Evolutionary conservation across 1,284 basidiomycete species (phyloP).

Genomic region (Microbotryum saponariae): DNA sequence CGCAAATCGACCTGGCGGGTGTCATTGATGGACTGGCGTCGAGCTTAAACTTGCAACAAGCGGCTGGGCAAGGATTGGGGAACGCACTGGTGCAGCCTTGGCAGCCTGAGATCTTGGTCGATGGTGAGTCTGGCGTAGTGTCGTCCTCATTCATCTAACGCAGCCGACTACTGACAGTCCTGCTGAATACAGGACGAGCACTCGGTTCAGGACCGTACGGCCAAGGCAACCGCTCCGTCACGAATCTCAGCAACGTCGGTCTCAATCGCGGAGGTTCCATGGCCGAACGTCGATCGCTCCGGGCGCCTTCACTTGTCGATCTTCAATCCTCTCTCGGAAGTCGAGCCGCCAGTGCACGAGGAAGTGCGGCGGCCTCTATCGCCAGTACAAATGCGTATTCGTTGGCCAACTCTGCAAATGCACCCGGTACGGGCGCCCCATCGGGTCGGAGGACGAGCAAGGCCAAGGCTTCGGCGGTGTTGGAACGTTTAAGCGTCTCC

Average conservation of each 20-base stretch:
- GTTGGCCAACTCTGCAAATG: neutral
- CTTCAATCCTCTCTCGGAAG: conserved; percentile 9
- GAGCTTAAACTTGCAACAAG: conserved; percentile 1
- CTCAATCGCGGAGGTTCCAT: neutral
- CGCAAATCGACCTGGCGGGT: neutral
- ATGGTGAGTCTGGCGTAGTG: neutral
- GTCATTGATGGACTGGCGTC: neutral
- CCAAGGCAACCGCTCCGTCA: neutral
- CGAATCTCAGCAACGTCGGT: neutral
- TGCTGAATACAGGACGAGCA: neutral
- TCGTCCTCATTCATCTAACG: neutral
- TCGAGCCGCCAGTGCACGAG: neutral
- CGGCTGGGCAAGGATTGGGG: neutral
- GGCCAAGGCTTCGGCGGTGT: conserved; percentile 2
- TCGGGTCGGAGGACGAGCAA: neutral
- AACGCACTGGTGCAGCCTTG: neutral
- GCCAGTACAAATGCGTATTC: conserved; percentile 5
- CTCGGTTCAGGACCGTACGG: neutral
- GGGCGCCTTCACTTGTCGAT: conserved; percentile 12
- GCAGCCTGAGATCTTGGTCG: neutral
- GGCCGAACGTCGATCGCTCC: conserved; percentile 5
- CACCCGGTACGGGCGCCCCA: neutral
- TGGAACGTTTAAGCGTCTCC: conserved; percentile 1
- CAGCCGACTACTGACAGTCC: neutral
- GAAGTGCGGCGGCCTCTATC: conserved; percentile 4